Base-by-base conservation (phyloP, 768 basidiomycete species). In the Amylocystis lapponica region DNA sequence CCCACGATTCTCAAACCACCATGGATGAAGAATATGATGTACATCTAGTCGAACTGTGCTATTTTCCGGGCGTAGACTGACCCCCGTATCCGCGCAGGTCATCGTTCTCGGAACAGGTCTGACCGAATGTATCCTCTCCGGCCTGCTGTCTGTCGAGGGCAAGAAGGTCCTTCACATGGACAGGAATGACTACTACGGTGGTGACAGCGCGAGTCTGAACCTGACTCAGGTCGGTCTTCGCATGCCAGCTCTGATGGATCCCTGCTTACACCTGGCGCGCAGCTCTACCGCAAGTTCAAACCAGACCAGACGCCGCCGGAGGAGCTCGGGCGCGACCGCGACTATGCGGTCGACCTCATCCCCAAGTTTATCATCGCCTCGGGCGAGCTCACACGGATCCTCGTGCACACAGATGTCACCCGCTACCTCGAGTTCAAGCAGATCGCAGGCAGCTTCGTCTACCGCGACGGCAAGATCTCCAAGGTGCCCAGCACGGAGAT, bases 21-120 rank as follows among this genome's bases (percentile, higher is more conserved):
- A 96, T 99, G 95, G 95, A 99, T 85, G 95, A 98, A 75, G 86
- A 90, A 75, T 98, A 97, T 72, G 94, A 97, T 66, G 94, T 96
- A 64, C 50, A 43, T 12, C 37, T 43, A 23, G 35, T 8, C 22
- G 19, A 33, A 12, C 27, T 36, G 2, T n/a, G 31, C 17, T 7
- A 20, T 37, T 29, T 7, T n/a, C n/a, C 36, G 26, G 32, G 25
- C 36, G 16, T 33, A 33, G 39, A 31, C 36, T 45, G 32, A 50
- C 25, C 33, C 41, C 30, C 19, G 38, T 37, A 42, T 25, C 27
- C 43, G 16, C 35, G 41, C 61, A 90, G 86, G 87, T 88, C 65
- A 78, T 91, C 64, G 85, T 93, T 51, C 79, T 98, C 57, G 96
- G 96, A 48, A 99, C 96, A 49, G 96, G 96, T 49, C 71, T 99